phyloP scores from a whole-genome alignment of 2,329 filamentous ascomycete species.

The Xylaria sp. region DNA sequence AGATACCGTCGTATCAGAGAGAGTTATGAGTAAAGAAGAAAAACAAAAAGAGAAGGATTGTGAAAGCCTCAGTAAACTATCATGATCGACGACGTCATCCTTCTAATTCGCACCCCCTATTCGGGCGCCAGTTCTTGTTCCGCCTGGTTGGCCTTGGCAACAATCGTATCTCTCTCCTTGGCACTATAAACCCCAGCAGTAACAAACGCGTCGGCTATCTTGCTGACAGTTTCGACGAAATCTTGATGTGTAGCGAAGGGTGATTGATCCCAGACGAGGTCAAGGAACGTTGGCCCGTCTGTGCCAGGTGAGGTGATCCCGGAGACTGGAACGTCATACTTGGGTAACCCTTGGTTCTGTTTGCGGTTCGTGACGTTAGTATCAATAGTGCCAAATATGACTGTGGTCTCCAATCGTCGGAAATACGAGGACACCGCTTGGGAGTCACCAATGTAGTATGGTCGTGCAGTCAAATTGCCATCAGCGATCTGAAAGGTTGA shows the following conservation, averaged over 20 bases:
- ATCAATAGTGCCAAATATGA: slow-evolving; percentile 46
- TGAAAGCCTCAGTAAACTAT: neutral
- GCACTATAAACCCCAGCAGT: slow-evolving; percentile 42
- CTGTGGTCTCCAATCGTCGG: slow-evolving; percentile 47
- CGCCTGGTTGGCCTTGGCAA: slow-evolving; percentile 42
- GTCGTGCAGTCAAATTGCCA: slow-evolving; percentile 42
- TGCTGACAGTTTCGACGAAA: slow-evolving; percentile 44
- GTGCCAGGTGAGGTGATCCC: slow-evolving; percentile 47
- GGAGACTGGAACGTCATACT: slow-evolving; percentile 48
- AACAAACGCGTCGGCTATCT: slow-evolving; percentile 43
- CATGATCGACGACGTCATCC: too few relatives aligned
- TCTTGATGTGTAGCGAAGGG: slow-evolving; percentile 46
- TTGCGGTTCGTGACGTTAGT: slow-evolving; percentile 48
- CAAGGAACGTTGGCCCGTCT: slow-evolving; percentile 50
- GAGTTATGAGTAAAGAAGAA: neutral
- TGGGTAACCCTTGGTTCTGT: slow-evolving; percentile 48
- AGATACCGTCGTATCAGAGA: neutral
- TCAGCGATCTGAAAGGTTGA: slow-evolving; percentile 42
- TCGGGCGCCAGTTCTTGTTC: slow-evolving; percentile 43
- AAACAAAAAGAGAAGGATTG: neutral
- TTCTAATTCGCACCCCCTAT: slow-evolving; percentile 9
- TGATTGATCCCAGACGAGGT: slow-evolving; percentile 49
- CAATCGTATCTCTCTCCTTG: slow-evolving; percentile 43
- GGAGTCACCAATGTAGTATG: slow-evolving; percentile 49
- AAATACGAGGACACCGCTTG: slow-evolving; percentile 50